A percentile compares a stretch with the other conserved stretches of the same genome.
phyloP scores from a whole-genome alignment of 1,284 basidiomycete species.

The Sporisorium exsertum region DNA sequence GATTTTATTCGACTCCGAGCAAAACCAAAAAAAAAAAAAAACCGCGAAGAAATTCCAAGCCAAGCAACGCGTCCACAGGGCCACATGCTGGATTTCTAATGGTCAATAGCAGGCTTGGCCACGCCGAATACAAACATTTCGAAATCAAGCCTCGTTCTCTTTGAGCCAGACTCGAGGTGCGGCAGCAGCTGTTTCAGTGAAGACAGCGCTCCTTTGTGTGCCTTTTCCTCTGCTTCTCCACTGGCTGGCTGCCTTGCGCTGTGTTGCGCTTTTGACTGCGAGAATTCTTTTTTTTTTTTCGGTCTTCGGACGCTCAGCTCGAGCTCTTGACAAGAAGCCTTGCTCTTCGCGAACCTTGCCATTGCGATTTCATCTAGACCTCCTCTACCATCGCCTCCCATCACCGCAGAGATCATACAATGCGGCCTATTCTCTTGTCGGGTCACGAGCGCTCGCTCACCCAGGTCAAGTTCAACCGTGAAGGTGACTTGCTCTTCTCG shows the following conservation, averaged over 20 bases:
- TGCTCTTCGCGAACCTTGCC: constrained; percentile 9
- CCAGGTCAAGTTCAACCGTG: constrained; percentile 80
- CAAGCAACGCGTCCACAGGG: background rate
- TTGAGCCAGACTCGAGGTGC: background rate
- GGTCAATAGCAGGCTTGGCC: background rate
- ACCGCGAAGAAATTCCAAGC: background rate
- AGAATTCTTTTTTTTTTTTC: constrained; percentile 24
- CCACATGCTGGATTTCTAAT: background rate
- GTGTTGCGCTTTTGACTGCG: constrained; percentile 6
- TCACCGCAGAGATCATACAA: constrained; percentile 17
- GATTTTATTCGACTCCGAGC: background rate
- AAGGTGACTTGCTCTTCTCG: constrained; percentile 95
- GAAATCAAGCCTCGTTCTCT: background rate
- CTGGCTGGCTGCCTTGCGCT: background rate
- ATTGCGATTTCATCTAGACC: constrained; percentile 2
- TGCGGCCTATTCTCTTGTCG: constrained; percentile 69
- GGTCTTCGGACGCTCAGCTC: constrained; percentile 8
- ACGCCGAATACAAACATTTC: constrained; percentile 2
- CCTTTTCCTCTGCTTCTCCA: background rate
- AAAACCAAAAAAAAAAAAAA: too few species aligned
- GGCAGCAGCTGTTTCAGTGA: constrained; percentile 5
- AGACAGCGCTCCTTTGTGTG: background rate
- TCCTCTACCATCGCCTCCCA: constrained; percentile 16
- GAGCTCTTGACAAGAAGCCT: background rate
- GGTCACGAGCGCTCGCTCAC: constrained; percentile 98